Evolutionary conservation across 208 protist genomes (phyloP), one percentile per base, ranked within the genome.

Genomic region (Tritrichomonas musculus): DNA sequence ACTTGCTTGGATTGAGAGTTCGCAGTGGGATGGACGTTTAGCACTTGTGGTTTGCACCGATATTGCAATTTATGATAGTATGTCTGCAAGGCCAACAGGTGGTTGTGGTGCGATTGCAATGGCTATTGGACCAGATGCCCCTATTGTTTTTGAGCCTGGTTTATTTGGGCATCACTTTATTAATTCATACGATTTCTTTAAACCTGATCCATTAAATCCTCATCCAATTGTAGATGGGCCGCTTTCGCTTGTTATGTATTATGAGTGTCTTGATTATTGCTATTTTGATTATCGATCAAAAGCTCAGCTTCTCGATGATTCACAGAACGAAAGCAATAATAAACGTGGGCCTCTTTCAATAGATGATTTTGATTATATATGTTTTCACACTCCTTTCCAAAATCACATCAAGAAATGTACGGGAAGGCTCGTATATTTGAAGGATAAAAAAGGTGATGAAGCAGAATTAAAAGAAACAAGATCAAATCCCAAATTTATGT

Each of bases 181-280:
- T 39, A 95, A 98, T 94, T 95, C 94, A 8, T 98, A 96, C 47
- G 97, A 98, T 94, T 98, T 98, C 88, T 98, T 97, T 95, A 98
- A 98, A 94, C 97, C 97, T 66, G 92, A 96, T 65, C 65, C 97
- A n/a, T 64, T 84, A n/a, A 96, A 94, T 64, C 96, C 97, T 93
- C 97, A 98, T 94, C 97, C 97, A 47, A 66, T 93, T 25, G 97
- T 98, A 5, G 94, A 95, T 92, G 97, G 97, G 49, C 94, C 96
- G 47, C 95, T 97, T 27, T 97, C 96, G 25, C 95, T 96, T 69
- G 84, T 53, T 44, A 97, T 96, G 80, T 98, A 98, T 94, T 95
- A 97, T 25, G 92, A 95, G 47, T 94, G 96, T n/a, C 93, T 98
- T 0, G 97, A 98, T 80, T 92, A 92, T 17, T 97, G 96, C 94